Base-by-base conservation (phyloP, 176 grass and related monocot species). In the Areca catechu region DNA sequence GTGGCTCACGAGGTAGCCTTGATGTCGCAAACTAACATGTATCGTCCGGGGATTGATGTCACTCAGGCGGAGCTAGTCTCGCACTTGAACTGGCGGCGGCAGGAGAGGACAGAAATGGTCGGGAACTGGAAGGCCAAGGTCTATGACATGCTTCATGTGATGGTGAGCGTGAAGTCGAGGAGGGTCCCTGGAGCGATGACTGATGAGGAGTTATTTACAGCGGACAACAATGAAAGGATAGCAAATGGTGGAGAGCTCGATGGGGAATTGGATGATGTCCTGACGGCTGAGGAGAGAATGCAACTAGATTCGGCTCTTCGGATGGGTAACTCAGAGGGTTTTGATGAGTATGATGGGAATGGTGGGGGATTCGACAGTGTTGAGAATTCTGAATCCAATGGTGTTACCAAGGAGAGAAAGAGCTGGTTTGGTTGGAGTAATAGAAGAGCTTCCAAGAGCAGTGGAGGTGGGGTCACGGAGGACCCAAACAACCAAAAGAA, bases 1-100 rank as follows among this genome's bases (percentile, higher is more conserved):
- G 93, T 98, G 3, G 84, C 87, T 2, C 93, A 92, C 50, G 93
- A 98, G 78, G 93, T 98, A 30, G 72, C 87, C 1, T 24, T 92
- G 47, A 98, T 98, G 93, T 91, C 87, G 5, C 86, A 92, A 76
- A 98, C 93, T 12, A 98, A 98, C 25, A 98, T 98, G 93, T 98
- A 92, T 24, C 73, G 93, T 0, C 93, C 93, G 0, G 93, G 93
- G 15, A 98, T 98, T 3, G 93, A 98, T 3, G 93, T 98, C 12
- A 98, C 93, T 0, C 93, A 98, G 75, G 93, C 93, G 0, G 87
- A 92, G n/a, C 87, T 98, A 7, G 69, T 92, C 16, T 84, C 93
- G 0, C 93, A 98, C 54, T 61, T 98, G 61, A 98, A 88, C 25
- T 98, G 93, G 93, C 84, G 93, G 29, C 67, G 93, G 16, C 88